Conservation (phyloP, 2,329 filamentous ascomycete genomes). For the Pseudogymnoascus sp. region DNA sequence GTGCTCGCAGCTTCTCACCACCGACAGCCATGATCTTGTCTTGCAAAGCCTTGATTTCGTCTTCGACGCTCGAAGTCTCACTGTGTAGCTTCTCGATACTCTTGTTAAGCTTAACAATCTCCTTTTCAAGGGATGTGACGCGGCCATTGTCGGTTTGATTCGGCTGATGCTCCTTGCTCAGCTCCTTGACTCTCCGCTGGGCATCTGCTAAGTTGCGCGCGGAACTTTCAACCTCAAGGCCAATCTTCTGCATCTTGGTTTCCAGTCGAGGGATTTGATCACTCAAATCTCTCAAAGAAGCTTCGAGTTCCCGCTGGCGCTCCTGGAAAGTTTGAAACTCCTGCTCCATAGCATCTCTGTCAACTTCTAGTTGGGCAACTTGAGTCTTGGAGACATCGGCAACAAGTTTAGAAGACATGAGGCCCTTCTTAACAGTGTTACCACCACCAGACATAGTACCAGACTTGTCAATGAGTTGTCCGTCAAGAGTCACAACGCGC, state of each 20-base stretch:
- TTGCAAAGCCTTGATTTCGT: conserved; percentile 85
- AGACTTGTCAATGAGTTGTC: conserved; percentile 93
- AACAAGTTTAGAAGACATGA: conserved; percentile 95
- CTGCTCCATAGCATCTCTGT: conserved; percentile 76
- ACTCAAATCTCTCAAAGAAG: conserved; percentile 60
- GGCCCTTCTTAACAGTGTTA: conserved; percentile 76
- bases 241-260: conserved; percentile 84
- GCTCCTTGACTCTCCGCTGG: conserved; percentile 75
- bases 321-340: conserved; percentile 80
- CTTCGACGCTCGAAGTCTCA: conserved; percentile 83
- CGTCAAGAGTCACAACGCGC: conserved; percentile 92
- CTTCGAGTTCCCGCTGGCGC: conserved; percentile 71
- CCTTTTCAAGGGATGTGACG: conserved; percentile 64
- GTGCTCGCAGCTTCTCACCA: conserved; percentile 81
- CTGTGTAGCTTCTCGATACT: conserved; percentile 72
- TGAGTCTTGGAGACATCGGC: conserved; percentile 81
- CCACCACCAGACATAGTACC: conserved; percentile 99
- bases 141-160: conserved; percentile 73
- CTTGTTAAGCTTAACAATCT: conserved; percentile 63
- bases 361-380: conserved; percentile 75
- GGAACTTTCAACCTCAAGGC: conserved; percentile 78
- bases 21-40: conserved; percentile 98
- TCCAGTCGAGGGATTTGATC: conserved; percentile 76
- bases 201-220: conserved; percentile 77
- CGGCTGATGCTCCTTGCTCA: conserved; percentile 70